Percentiles rank a stretch among this genome's conserved stretches.
Conservation (phyloP, 2,329 filamentous ascomycete genomes). For the Penicillium expansum region DNA sequence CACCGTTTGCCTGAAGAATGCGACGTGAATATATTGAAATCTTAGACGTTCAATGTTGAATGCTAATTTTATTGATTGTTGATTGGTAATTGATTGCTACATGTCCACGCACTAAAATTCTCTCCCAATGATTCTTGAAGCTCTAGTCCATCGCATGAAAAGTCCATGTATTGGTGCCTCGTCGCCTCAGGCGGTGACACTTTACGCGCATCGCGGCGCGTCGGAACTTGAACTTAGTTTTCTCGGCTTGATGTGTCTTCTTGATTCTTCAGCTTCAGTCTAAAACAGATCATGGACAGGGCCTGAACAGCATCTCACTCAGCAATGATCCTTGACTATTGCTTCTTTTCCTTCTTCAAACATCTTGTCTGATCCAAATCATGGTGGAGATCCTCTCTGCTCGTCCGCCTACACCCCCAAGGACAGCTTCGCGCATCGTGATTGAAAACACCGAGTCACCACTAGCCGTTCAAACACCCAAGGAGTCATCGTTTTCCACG, state of each 20-base stretch:
- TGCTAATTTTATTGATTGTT: background rate
- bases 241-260: slow-evolving; percentile 13
- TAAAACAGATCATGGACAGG: slow-evolving; percentile 3
- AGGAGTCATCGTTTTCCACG: slow-evolving; percentile 45
- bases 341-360: slow-evolving; percentile 6
- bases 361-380: slow-evolving; percentile 27
- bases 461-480: slow-evolving; percentile 36
- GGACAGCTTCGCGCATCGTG: slow-evolving; percentile 34
- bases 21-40: background rate
- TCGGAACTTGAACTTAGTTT: slow-evolving; percentile 16
- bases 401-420: slow-evolving; percentile 57
- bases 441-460: slow-evolving; percentile 39
- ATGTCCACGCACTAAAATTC: background rate
- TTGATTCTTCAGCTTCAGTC: background rate
- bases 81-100: background rate
- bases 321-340: slow-evolving; percentile 31
- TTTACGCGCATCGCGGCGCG: slow-evolving; percentile 35
- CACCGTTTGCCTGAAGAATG: background rate
- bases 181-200: slow-evolving; percentile 31
- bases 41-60: background rate
- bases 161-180: slow-evolving; percentile 10
- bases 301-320: slow-evolving; percentile 4
- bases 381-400: slow-evolving; percentile 48
- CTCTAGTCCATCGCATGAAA: background rate
- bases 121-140: background rate